Percentiles rank a stretch among this genome's conserved stretches.
Evolutionary conservation across 306 rosid species (phyloP).

Genomic region (Sophora flavescens): DNA sequence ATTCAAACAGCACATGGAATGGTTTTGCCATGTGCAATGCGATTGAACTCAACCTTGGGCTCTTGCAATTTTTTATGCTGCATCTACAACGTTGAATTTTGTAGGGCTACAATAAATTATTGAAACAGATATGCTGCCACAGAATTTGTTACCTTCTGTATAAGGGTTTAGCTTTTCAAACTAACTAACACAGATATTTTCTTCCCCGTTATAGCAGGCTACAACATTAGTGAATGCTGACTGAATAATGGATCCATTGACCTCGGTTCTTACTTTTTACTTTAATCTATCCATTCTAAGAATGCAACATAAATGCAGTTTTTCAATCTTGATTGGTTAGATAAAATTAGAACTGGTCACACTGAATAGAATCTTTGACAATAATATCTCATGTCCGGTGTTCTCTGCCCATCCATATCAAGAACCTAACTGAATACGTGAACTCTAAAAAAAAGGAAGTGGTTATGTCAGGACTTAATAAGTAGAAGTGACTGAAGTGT

Average conservation of each 20-base stretch:
- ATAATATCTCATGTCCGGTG: background rate
- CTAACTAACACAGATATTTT: background rate
- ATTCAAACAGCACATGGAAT: background rate
- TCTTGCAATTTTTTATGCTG: conserved; percentile 18
- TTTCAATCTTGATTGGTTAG: background rate
- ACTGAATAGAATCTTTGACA: background rate
- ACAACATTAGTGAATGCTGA: background rate
- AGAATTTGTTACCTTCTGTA: background rate
- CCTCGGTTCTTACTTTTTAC: background rate
- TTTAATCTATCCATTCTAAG: background rate
- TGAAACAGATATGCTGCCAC: conserved; percentile 23
- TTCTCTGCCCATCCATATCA: background rate
- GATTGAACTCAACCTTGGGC: conserved; percentile 19
- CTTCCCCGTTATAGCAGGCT: background rate
- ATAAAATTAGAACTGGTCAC: background rate
- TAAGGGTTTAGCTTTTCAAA: conserved; percentile 8
- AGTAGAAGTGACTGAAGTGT: no score
- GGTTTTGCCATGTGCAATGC: conserved; percentile 4
- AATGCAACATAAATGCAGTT: background rate
- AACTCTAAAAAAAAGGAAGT: no score
- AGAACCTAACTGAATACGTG: no score
- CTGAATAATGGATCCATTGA: background rate
- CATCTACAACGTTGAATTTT: conserved; percentile 25
- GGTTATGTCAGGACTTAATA: no score
- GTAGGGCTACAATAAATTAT: conserved; percentile 25